Conservation (phyloP, 768 basidiomycete genomes). For the Boletellus emodensis region DNA sequence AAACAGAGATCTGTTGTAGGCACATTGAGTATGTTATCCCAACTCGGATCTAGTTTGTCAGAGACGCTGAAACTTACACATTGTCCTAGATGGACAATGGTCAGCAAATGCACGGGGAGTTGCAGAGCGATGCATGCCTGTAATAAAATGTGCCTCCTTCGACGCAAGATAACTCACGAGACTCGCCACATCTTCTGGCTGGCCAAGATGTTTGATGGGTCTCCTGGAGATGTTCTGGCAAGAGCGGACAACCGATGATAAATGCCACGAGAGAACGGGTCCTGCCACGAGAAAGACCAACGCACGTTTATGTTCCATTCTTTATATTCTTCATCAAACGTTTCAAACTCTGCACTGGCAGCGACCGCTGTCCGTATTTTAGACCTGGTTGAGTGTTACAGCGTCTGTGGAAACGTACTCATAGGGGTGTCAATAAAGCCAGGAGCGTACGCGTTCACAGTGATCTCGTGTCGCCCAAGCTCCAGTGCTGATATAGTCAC, state of each 20-base stretch:
- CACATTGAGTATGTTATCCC: background rate
- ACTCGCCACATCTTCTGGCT: conserved; percentile 34
- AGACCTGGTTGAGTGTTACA: background rate
- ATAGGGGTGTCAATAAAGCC: conserved; percentile 30
- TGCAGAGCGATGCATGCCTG: background rate
- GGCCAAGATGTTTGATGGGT: conserved; percentile 13
- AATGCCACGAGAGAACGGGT: too few species aligned
- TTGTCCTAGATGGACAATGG: background rate
- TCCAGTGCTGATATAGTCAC: conserved; percentile 19
- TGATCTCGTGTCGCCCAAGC: conserved; percentile 33
- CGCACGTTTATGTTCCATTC: background rate
- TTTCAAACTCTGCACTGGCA: background rate
- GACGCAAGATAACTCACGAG: conserved; percentile 37
- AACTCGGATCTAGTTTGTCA: background rate
- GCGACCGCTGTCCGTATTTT: background rate
- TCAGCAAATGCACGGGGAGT: background rate
- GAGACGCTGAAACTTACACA: background rate
- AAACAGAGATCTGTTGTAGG: background rate
- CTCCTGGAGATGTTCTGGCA: background rate
- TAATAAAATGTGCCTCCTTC: conserved; percentile 27
- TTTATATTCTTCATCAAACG: background rate
- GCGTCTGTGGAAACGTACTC: conserved; percentile 19
- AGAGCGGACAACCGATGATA: too few species aligned
- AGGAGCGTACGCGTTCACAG: conserved; percentile 41
- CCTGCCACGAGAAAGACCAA: too few species aligned